These are phyloP conservation scores for Stephania japonica DNA, from an alignment of 164 flowering plant species.

Conservation along the genomic window DNA sequence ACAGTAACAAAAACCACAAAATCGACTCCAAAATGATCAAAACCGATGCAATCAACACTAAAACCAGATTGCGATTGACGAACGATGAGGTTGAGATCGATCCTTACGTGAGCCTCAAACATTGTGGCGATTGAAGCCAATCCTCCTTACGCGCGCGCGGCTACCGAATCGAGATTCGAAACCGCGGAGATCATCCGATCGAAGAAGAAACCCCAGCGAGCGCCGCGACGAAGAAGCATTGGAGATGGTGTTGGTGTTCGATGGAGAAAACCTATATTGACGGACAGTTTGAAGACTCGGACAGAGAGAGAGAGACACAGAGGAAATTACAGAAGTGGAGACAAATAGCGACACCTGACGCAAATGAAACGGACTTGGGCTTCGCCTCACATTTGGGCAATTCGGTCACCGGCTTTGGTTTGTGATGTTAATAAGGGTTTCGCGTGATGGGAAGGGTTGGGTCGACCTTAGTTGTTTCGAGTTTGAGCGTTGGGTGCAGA, in stretches of 20 bases:
- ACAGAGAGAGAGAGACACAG: too few species aligned
- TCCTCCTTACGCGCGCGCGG: conserved; percentile 2
- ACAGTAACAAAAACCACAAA: too few species aligned
- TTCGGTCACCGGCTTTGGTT: too few species aligned
- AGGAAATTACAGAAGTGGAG: background rate
- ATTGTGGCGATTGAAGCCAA: conserved; percentile 21
- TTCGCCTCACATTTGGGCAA: too few species aligned
- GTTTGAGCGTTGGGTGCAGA: too few species aligned
- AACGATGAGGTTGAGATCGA: background rate
- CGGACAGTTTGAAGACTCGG: conserved; percentile 6
- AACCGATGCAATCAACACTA: background rate
- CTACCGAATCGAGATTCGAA: conserved; percentile 1
- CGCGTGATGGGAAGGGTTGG: too few species aligned
- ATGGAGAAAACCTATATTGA: background rate
- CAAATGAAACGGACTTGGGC: background rate
- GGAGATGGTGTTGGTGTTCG: background rate
- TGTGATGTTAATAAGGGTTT: too few species aligned
- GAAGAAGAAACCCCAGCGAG: background rate
- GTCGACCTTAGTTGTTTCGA: too few species aligned
- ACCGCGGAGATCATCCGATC: background rate
- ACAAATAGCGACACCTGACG: background rate
- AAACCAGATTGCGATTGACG: background rate
- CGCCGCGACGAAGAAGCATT: background rate
- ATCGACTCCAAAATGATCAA: too few species aligned
- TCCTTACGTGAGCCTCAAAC: conserved; percentile 53